phyloP scores from a whole-genome alignment of 768 basidiomycete species.

The Amanita rimosa region DNA sequence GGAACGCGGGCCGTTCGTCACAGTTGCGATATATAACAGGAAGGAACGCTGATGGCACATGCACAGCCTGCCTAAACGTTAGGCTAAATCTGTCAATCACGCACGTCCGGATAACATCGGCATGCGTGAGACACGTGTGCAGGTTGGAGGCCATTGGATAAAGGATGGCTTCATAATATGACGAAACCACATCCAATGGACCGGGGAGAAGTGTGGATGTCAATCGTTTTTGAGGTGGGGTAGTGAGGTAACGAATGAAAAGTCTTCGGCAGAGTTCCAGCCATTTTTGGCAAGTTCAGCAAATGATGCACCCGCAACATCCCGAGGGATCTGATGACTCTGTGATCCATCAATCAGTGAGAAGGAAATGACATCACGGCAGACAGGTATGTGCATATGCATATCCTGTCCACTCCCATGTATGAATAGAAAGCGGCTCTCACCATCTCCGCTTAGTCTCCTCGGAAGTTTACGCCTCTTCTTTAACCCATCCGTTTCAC shows the following conservation, averaged over 20 bases:
- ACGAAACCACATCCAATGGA: neutral
- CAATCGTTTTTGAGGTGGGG: neutral
- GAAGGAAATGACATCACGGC: neutral
- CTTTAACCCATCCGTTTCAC: constrained; percentile 38
- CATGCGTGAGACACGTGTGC: neutral
- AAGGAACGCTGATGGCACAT: neutral
- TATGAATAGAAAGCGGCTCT: constrained; percentile 8
- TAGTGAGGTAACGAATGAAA: neutral
- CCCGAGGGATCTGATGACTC: neutral
- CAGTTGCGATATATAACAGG: too few relatives aligned
- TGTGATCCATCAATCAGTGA: neutral
- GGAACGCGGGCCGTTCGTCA: too few relatives aligned
- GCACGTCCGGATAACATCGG: neutral
- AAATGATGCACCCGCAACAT: constrained; percentile 6
- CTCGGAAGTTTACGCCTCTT: constrained; percentile 29
- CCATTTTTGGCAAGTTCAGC: neutral
- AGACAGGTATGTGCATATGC: neutral
- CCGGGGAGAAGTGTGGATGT: neutral
- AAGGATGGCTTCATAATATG: neutral
- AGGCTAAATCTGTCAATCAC: neutral
- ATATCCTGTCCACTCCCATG: neutral
- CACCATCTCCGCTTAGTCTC: constrained; percentile 20
- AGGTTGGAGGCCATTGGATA: neutral
- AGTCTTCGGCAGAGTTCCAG: neutral
- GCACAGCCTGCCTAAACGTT: neutral